Percentiles rank a stretch among this genome's conserved stretches.
Evolutionary conservation across 176 grass and related monocot species (phyloP).

Genomic region (Oryza meridionalis): DNA sequence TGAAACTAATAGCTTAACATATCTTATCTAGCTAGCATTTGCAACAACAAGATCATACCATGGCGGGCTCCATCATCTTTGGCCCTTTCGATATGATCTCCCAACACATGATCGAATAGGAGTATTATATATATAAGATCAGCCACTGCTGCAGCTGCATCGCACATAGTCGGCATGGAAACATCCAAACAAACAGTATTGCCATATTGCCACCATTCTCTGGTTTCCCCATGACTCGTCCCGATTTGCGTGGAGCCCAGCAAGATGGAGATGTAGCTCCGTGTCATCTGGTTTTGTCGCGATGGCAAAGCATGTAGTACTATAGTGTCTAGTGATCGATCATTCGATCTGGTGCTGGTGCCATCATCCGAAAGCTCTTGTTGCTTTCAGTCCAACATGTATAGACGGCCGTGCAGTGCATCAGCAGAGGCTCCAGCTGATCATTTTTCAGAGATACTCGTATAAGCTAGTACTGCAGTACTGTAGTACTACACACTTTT

Average conservation of each 20-base stretch:
- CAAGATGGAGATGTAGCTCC: background rate
- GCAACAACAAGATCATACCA: background rate
- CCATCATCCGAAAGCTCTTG: background rate
- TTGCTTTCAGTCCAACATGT: too few relatives aligned
- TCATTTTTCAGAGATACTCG: too few relatives aligned
- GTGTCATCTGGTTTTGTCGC: conserved; percentile 46
- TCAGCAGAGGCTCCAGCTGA: too few relatives aligned
- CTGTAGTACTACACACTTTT: too few relatives aligned
- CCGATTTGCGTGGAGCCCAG: background rate
- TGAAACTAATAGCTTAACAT: background rate
- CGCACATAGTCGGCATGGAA: background rate
- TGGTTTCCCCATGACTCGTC: conserved; percentile 30
- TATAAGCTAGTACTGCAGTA: too few relatives aligned
- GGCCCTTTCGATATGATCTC: background rate
- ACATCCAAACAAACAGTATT: conserved; percentile 16
- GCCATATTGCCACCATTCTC: background rate
- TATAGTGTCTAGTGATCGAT: background rate
- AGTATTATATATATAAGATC: background rate
- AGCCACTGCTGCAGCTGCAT: background rate
- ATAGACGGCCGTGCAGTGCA: too few relatives aligned
- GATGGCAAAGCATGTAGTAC: too few relatives aligned
- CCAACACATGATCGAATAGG: background rate
- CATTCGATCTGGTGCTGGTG: background rate
- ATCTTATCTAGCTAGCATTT: conserved; percentile 8
- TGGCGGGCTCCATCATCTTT: conserved; percentile 4